A percentile compares a stretch with the other conserved stretches of the same genome.
phyloP scores from a whole-genome alignment of 2,329 filamentous ascomycete species.

The Aureobasidium sp. region DNA sequence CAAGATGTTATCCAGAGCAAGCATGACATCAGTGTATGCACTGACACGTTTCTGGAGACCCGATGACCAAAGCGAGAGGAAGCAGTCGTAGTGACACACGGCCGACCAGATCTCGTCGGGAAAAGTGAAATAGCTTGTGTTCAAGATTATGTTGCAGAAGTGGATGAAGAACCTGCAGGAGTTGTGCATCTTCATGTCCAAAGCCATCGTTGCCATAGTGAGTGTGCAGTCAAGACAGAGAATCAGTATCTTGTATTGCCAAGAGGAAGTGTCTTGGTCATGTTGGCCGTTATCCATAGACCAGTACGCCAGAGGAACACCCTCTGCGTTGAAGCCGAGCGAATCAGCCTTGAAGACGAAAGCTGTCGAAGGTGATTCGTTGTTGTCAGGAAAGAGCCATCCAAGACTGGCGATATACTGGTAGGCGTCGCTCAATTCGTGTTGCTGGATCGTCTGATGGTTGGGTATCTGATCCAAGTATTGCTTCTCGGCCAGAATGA shows the following conservation, averaged over 20 bases:
- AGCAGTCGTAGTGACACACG: conserved; percentile 2
- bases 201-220: not conserved
- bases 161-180: not conserved
- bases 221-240: not conserved
- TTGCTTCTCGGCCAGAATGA: conserved; percentile 5
- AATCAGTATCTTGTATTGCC: not conserved
- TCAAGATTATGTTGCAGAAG: not conserved
- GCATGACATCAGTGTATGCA: not conserved
- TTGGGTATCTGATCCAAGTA: conserved; percentile 4
- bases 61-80: not conserved
- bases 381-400: not conserved
- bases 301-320: not conserved
- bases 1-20: not conserved
- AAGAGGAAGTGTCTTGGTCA: not conserved
- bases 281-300: not conserved
- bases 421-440: not conserved
- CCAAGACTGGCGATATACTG: not conserved
- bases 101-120: not conserved
- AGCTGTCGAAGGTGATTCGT: not conserved
- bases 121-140: not conserved
- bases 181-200: not conserved
- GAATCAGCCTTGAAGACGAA: conserved; percentile 1
- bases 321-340: not conserved
- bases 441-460: not conserved
- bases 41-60: not conserved